A percentile compares a stretch with the other conserved stretches of the same genome.
phyloP scores from a whole-genome alignment of 352 stramenopile genomes.

The Globisporangium yorkense region DNA sequence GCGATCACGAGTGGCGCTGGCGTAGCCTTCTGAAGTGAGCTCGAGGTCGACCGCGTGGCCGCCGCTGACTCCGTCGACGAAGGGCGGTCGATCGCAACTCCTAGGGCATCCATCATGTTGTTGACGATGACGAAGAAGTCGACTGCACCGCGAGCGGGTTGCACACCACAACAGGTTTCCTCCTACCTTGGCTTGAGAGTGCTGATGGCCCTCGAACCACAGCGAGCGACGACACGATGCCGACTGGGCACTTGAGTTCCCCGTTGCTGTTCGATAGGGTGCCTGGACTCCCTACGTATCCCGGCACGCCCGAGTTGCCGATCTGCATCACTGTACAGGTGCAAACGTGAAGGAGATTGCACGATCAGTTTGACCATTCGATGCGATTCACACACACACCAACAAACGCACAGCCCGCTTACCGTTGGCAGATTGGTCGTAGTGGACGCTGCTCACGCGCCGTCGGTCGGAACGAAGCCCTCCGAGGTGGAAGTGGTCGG shows the following conservation, averaged over 20 bases:
- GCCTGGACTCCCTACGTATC: not conserved
- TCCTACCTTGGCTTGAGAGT: conserved; percentile 27
- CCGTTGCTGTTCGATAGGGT: not conserved
- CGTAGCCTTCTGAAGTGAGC: conserved; percentile 3
- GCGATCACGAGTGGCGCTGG: conserved; percentile 1
- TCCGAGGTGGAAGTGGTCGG: conserved; percentile 31
- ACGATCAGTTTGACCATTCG: not conserved
- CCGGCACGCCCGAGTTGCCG: conserved; percentile 1
- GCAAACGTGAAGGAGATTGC: not conserved
- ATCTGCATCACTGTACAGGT: conserved; percentile 6
- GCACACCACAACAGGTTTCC: conserved; percentile 9
- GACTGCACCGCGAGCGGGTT: conserved; percentile 4
- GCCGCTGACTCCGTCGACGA: not conserved
- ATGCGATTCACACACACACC: not conserved
- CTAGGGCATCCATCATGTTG: not conserved
- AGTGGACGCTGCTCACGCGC: conserved; percentile 46
- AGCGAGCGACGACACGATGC: conserved; percentile 41
- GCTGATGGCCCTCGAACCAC: conserved; percentile 28
- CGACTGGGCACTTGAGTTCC: conserved; percentile 23
- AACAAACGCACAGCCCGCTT: not conserved
- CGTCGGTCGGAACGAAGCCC: conserved; percentile 37
- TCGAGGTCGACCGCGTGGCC: not conserved
- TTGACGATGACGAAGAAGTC: not conserved
- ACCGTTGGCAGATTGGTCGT: conserved; percentile 41
- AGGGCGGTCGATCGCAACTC: not conserved